Percentiles rank a stretch among this genome's conserved stretches.
phyloP scores from a whole-genome alignment of 208 protist species.

The Leishmania tarentolae region DNA sequence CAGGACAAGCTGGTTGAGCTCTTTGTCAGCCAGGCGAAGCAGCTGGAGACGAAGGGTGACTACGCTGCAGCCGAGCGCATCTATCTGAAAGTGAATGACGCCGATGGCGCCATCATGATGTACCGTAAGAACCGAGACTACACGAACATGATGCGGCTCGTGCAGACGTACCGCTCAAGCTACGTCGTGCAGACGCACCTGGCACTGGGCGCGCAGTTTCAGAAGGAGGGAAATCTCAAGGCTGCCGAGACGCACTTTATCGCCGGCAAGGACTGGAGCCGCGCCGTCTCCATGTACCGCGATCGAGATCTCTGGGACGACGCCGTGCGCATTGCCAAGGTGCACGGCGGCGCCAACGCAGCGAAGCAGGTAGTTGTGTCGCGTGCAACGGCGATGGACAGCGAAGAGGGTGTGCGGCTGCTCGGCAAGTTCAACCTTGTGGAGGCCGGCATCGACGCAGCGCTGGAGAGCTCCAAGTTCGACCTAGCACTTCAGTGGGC shows the following conservation, averaged over 20 bases:
- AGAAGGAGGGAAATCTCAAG: conserved; percentile 94
- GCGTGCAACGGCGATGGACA: conserved; percentile 92
- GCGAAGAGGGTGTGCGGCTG: conserved; percentile 94
- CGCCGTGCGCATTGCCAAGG: conserved; percentile 96
- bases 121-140: conserved; percentile 93
- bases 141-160: conserved; percentile 95
- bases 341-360: conserved; percentile 92
- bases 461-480: conserved; percentile 93
- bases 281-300: conserved; percentile 98
- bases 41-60: conserved; percentile 94
- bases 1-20: conserved; percentile 90
- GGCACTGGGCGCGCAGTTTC: conserved; percentile 94
- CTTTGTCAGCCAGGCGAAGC: conserved; percentile 94
- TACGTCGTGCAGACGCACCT: conserved; percentile 95
- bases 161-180: conserved; percentile 92
- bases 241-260: conserved; percentile 96
- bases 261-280: conserved; percentile 94
- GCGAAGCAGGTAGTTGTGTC: conserved; percentile 95
- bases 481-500: conserved; percentile 95
- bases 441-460: conserved; percentile 95
- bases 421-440: conserved; percentile 95
- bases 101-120: conserved; percentile 97
- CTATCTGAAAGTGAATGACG: conserved; percentile 95
- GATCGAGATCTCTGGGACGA: conserved; percentile 97
- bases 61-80: conserved; percentile 96